Conservation (phyloP, 768 basidiomycete genomes). For the Melanogaster broomeanus region DNA sequence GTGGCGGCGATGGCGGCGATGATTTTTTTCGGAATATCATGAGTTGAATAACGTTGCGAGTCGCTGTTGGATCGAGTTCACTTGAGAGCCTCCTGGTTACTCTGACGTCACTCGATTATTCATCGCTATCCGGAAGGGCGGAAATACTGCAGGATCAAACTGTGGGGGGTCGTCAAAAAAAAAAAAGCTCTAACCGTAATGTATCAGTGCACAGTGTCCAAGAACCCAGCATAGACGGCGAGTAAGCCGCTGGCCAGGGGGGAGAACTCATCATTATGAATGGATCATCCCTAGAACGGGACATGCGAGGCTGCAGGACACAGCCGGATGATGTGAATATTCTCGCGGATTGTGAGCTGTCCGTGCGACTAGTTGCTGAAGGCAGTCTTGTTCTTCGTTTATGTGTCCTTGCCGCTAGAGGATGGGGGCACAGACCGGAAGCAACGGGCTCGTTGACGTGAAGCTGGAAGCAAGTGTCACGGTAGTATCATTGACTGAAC, state of each 20-base stretch:
- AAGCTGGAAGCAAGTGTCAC: neutral
- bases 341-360: constrained; percentile 59
- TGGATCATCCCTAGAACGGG: constrained; percentile 91
- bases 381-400: constrained; percentile 5
- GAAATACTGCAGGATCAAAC: too few species aligned
- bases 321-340: constrained; percentile 93
- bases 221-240: constrained; percentile 89
- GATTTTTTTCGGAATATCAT: too few species aligned
- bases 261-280: constrained; percentile 79
- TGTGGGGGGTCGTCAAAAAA: too few species aligned
- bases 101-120: too few species aligned
- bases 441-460: constrained; percentile 9
- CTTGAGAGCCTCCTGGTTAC: too few species aligned
- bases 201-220: constrained; percentile 91
- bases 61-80: too few species aligned
- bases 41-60: too few species aligned
- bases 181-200: too few species aligned
- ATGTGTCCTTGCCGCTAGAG: constrained; percentile 1
- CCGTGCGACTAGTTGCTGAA: constrained; percentile 4
- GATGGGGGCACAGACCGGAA: constrained; percentile 13
- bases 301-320: constrained; percentile 85
- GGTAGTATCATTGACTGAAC: neutral
- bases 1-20: too few species aligned
- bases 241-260: constrained; percentile 81
- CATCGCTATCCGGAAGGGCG: too few species aligned